A percentile compares a stretch with the other conserved stretches of the same genome.
phyloP scores from a whole-genome alignment of 2,329 filamentous ascomycete genomes.

The Trichophyton equinum region DNA sequence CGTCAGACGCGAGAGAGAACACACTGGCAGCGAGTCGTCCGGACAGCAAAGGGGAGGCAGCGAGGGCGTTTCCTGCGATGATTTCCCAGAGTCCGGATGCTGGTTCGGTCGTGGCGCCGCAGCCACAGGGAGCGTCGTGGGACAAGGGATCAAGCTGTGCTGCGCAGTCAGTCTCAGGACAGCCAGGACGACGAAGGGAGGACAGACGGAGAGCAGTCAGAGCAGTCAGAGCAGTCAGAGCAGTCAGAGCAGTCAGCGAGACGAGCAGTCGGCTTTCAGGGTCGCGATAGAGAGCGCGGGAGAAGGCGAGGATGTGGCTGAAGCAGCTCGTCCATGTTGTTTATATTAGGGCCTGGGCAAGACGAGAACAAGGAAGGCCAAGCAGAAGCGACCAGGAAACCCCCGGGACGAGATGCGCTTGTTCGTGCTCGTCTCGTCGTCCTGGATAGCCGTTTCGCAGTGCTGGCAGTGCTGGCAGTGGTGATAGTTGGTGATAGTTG shows the following conservation, averaged over 20 bases:
- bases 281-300: neutral
- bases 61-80: too few relatives aligned
- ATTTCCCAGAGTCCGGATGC: neutral
- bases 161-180: neutral
- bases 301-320: slow-evolving; percentile 10
- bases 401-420: neutral
- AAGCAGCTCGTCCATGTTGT: slow-evolving; percentile 8
- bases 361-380: slow-evolving; percentile 7
- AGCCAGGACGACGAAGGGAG: neutral
- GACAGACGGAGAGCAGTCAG: neutral
- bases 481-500: neutral
- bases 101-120: neutral
- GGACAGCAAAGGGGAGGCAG: neutral
- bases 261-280: neutral
- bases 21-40: neutral
- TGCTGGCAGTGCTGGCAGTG: too few relatives aligned
- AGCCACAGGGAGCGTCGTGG: neutral
- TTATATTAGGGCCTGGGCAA: slow-evolving; percentile 11
- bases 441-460: neutral
- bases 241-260: neutral
- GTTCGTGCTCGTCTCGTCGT: neutral
- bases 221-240: neutral
- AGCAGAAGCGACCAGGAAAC: slow-evolving; percentile 8
- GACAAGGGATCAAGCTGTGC: neutral
- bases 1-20: neutral